Evolutionary conservation across 2,329 filamentous ascomycete genomes (phyloP).

Genomic region (Apiospora sp.): DNA sequence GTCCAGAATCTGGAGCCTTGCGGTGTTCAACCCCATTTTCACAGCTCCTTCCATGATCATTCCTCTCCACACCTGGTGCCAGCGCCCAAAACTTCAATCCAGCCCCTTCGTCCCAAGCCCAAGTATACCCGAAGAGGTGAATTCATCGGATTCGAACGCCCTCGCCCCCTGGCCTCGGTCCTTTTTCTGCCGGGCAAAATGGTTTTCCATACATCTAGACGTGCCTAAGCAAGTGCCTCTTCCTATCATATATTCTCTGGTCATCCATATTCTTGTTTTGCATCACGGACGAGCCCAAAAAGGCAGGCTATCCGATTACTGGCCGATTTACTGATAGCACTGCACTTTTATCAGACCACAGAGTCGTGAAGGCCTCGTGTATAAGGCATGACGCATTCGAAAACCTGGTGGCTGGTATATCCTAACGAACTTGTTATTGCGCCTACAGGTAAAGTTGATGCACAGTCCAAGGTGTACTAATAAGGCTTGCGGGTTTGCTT

Average conservation of each 20-base stretch:
- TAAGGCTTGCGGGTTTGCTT: not conserved
- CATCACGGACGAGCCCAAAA: not conserved
- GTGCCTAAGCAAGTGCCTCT: not conserved
- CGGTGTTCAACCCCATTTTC: not conserved
- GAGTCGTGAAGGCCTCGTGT: not conserved
- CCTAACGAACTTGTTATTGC: not conserved
- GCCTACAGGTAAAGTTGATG: not conserved
- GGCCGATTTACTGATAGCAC: not conserved
- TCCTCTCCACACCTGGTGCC: not conserved
- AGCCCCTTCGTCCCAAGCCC: not conserved
- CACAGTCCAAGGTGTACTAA: not conserved
- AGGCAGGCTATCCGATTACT: not conserved
- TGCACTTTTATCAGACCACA: not conserved
- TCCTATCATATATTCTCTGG: not conserved
- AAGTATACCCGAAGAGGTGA: not conserved
- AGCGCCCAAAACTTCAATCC: not conserved
- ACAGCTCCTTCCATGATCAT: not conserved
- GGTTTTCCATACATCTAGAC: not conserved
- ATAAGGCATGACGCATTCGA: not conserved
- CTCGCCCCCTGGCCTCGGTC: not conserved
- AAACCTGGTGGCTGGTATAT: not conserved
- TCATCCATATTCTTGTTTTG: no score
- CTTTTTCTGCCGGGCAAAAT: not conserved
- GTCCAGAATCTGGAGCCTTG: not conserved
- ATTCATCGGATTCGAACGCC: not conserved